These are phyloP conservation scores for Nymphaea thermarum DNA, from an alignment of 164 flowering plant species.

Conservation along the genomic window DNA sequence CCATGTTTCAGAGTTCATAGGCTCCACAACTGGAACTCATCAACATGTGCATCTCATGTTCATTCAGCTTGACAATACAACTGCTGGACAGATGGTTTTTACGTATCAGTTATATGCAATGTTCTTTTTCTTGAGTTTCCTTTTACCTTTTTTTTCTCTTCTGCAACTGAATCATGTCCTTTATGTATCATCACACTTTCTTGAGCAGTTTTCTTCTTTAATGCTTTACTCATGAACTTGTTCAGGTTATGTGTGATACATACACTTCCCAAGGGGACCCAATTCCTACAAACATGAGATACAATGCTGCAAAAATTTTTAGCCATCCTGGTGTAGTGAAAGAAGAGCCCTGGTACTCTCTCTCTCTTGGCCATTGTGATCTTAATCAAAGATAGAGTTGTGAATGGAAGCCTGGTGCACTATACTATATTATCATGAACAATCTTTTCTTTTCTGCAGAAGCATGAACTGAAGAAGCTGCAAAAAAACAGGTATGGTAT, in stretches of 20 bases:
- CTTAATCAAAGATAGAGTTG: too few relatives aligned
- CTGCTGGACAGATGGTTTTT: too few relatives aligned
- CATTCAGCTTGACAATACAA: too few relatives aligned
- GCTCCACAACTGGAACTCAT: too few relatives aligned
- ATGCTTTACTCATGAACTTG: not conserved
- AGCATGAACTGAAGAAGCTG: too few relatives aligned
- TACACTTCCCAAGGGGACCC: constrained; percentile 55
- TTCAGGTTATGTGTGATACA: constrained; percentile 48
- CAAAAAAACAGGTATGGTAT: constrained; percentile 30
- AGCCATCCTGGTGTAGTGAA: constrained; percentile 33
- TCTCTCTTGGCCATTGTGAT: not conserved
- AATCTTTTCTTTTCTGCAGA: not conserved
- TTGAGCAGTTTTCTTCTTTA: constrained; percentile 22
- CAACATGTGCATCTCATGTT: too few relatives aligned
- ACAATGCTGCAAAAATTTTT: constrained; percentile 37
- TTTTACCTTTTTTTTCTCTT: not conserved
- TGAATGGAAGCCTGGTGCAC: too few relatives aligned
- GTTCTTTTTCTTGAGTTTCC: not conserved
- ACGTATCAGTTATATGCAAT: too few relatives aligned
- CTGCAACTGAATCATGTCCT: not conserved
- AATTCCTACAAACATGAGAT: constrained; percentile 47
- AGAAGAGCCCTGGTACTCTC: constrained; percentile 38
- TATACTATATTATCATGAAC: too few relatives aligned
- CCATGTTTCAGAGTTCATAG: too few relatives aligned
- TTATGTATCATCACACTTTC: constrained; percentile 29